Percentiles rank a stretch among this genome's conserved stretches.
phyloP scores from a whole-genome alignment of 192 early-diverging fungal genomes.

The Coemansia asiatica region DNA sequence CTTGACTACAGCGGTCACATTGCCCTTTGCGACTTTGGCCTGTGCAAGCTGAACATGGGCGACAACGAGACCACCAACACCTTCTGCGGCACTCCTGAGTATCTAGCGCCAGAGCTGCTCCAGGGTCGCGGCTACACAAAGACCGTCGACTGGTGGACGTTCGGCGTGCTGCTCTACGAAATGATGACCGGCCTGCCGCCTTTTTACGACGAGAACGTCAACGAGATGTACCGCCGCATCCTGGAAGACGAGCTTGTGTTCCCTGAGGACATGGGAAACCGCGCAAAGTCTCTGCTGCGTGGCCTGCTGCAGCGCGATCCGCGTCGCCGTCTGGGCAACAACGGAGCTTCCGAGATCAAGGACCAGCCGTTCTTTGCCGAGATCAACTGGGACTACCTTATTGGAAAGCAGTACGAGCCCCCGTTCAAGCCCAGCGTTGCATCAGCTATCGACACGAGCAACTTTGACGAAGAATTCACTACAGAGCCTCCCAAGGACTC shows the following conservation, averaged over 20 bases:
- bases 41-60: conserved; percentile 93
- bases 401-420: conserved; percentile 87
- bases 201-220: conserved; percentile 92
- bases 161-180: conserved; percentile 88
- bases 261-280: conserved; percentile 67
- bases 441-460: conserved; percentile 89
- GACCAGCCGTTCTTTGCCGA: conserved; percentile 90
- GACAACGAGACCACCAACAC: conserved; percentile 91
- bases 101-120: conserved; percentile 90
- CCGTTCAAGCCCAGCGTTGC: conserved; percentile 91
- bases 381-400: conserved; percentile 87
- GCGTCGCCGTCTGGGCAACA: conserved; percentile 77
- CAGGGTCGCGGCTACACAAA: conserved; percentile 84
- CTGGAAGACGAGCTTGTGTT: conserved; percentile 87
- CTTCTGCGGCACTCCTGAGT: conserved; percentile 99
- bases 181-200: conserved; percentile 89
- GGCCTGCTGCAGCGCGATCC: conserved; percentile 81
- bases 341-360: conserved; percentile 89
- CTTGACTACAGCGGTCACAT: conserved; percentile 94
- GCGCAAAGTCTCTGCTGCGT: conserved; percentile 65
- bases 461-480: conserved; percentile 98
- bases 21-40: conserved; percentile 90
- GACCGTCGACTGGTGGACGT: conserved; percentile 97
- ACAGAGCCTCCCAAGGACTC: conserved; percentile 91
- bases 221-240: conserved; percentile 95